Percentiles rank a stretch among this genome's conserved stretches.
These are phyloP conservation scores for Dacryopinax primogenitus DNA, from an alignment of 768 basidiomycete species.

Conservation along the genomic window DNA sequence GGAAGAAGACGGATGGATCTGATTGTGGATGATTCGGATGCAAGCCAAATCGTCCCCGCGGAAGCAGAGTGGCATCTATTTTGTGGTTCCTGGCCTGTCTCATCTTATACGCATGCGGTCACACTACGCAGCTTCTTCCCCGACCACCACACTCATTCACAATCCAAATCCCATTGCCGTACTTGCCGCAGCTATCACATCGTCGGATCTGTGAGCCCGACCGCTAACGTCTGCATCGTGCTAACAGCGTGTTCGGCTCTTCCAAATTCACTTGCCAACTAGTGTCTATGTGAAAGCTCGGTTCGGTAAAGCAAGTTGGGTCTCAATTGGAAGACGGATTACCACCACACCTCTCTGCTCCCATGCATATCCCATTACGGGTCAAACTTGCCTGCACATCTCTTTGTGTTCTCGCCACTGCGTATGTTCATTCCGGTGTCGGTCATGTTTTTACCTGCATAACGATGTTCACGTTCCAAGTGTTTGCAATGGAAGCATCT, in stretches of 20 bases:
- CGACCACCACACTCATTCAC: neutral
- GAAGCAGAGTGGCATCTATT: neutral
- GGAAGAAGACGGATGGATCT: neutral
- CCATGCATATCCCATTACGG: neutral
- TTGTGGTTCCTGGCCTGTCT: neutral
- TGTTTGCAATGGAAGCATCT: slow-evolving; percentile 30
- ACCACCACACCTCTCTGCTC: neutral
- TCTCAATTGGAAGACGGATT: neutral
- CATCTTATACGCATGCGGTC: slow-evolving; percentile 2
- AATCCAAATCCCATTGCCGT: neutral
- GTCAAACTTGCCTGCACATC: neutral
- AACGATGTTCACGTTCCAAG: neutral
- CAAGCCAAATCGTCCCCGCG: slow-evolving; percentile 6
- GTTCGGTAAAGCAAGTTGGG: too few species aligned
- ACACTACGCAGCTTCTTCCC: slow-evolving; percentile 2
- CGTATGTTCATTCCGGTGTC: neutral
- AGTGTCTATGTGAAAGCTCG: too few species aligned
- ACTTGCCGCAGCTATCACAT: neutral
- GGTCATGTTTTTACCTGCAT: neutral
- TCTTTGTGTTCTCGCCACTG: neutral
- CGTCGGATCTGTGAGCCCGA: neutral
- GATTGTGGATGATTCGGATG: neutral
- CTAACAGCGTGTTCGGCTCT: neutral
- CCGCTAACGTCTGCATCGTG: neutral
- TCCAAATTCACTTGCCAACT: neutral